A percentile compares a stretch with the other conserved stretches of the same genome.
These are phyloP conservation scores for Geranomyces michiganensis DNA, from an alignment of 192 early-diverging fungal genomes.

Conservation along the genomic window DNA sequence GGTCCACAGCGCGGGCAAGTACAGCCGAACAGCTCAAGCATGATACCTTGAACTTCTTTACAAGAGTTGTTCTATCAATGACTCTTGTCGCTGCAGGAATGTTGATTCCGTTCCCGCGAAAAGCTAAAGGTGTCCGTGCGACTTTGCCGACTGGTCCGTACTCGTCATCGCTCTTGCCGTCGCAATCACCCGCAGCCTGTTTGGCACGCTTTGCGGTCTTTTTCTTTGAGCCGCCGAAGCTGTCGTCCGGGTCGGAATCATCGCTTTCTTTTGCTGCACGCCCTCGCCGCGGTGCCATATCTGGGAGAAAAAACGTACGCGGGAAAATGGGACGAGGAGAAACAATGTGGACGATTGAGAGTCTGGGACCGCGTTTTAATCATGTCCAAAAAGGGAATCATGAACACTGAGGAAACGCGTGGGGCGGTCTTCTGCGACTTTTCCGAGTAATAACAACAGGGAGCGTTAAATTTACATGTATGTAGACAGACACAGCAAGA, in stretches of 20 bases:
- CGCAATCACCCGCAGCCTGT: neutral
- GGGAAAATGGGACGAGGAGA: no score
- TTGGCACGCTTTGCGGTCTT: neutral
- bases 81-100: neutral
- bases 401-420: no score
- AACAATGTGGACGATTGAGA: no score
- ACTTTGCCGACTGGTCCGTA: neutral
- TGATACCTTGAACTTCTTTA: slow-evolving; percentile 19
- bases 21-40: neutral
- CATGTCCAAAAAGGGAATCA: no score
- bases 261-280: neutral
- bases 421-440: no score
- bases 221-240: neutral
- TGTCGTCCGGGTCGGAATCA: neutral
- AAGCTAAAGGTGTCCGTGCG: neutral
- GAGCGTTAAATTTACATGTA: no score
- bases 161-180: neutral
- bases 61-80: slow-evolving; percentile 8
- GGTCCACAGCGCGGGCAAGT: neutral
- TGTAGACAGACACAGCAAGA: no score
- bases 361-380: no score
- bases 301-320: no score
- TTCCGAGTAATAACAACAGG: no score
- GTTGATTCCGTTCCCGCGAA: neutral
- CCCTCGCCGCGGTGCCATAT: slow-evolving; percentile 4